phyloP scores from a whole-genome alignment of 805 yeast species.

The Yarrowia hollandica region DNA sequence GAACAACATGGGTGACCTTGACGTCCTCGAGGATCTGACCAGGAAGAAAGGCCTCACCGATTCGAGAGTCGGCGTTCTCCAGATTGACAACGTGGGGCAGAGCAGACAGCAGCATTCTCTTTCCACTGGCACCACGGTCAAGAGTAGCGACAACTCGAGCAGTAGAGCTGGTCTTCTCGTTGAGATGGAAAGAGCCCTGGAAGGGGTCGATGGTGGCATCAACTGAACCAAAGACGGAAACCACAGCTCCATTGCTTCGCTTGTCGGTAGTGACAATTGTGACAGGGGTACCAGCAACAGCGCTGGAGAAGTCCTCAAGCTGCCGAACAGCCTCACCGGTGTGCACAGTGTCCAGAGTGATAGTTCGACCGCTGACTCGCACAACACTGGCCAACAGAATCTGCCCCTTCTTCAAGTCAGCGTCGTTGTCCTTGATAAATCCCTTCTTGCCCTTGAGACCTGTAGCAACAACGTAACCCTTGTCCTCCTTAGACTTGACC shows the following conservation, averaged over 20 bases:
- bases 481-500: constrained; percentile 83
- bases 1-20: constrained; percentile 55
- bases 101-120: constrained; percentile 63
- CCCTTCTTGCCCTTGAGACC: constrained; percentile 65
- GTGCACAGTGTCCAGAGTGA: constrained; percentile 56
- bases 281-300: constrained; percentile 80
- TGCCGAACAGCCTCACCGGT: constrained; percentile 48
- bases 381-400: constrained; percentile 64
- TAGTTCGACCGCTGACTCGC: constrained; percentile 54
- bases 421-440: constrained; percentile 60
- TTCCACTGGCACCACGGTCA: constrained; percentile 50
- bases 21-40: constrained; percentile 67
- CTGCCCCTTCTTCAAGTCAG: constrained; percentile 64
- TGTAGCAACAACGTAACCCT: constrained; percentile 75
- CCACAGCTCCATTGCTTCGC: constrained; percentile 60
- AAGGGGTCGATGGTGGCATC: constrained; percentile 69
- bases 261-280: constrained; percentile 68
- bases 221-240: constrained; percentile 71
- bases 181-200: constrained; percentile 61
- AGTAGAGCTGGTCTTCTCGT: constrained; percentile 65
- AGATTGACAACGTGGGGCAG: constrained; percentile 55
- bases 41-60: constrained; percentile 62
- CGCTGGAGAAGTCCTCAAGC: constrained; percentile 69
- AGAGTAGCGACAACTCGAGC: constrained; percentile 70
- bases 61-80: constrained; percentile 43